Percentiles rank a stretch among this genome's conserved stretches.
Evolutionary conservation across 768 basidiomycete genomes (phyloP).

Genomic region (Xerocomellus dryophilus): DNA sequence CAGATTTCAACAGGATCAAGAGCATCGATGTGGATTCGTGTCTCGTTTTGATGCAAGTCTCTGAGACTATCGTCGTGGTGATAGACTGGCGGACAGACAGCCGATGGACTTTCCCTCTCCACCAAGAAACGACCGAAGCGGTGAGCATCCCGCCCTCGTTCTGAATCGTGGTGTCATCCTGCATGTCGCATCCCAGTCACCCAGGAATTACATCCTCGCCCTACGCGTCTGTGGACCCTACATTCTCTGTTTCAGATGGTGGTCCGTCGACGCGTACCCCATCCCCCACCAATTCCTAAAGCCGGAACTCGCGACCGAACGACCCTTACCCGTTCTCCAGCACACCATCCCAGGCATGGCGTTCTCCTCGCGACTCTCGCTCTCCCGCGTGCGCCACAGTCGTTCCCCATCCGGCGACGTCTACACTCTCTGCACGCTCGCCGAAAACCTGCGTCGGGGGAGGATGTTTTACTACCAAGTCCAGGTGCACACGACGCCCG

Average conservation of each 20-base stretch:
- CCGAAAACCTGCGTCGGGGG: conserved; percentile 35
- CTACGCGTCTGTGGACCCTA: conserved; percentile 45
- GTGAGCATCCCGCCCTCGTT: conserved; percentile 21
- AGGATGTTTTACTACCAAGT: conserved; percentile 45
- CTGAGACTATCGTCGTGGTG: conserved; percentile 32
- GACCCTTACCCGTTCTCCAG: conserved; percentile 14
- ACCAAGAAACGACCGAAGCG: conserved; percentile 25
- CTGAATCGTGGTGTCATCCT: not conserved
- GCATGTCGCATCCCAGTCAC: conserved; percentile 15
- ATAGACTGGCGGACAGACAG: conserved; percentile 34
- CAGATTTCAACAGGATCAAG: conserved; percentile 16
- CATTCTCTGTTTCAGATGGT: conserved; percentile 48
- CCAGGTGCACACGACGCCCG: not conserved
- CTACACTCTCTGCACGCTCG: conserved; percentile 37
- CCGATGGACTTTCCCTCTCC: conserved; percentile 18
- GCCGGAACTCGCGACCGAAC: not conserved
- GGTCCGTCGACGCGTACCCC: conserved; percentile 44
- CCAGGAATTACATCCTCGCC: conserved; percentile 35
- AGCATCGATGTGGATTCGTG: conserved; percentile 32
- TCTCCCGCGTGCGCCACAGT: conserved; percentile 37
- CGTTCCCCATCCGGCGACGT: conserved; percentile 36
- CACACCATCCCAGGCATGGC: conserved; percentile 18
- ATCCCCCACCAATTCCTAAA: conserved; percentile 10
- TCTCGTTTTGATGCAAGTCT: conserved; percentile 31
- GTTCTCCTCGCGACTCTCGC: conserved; percentile 34